Conservation (phyloP, 805 yeast genomes). For the Teunomyces lycoperdinae region DNA sequence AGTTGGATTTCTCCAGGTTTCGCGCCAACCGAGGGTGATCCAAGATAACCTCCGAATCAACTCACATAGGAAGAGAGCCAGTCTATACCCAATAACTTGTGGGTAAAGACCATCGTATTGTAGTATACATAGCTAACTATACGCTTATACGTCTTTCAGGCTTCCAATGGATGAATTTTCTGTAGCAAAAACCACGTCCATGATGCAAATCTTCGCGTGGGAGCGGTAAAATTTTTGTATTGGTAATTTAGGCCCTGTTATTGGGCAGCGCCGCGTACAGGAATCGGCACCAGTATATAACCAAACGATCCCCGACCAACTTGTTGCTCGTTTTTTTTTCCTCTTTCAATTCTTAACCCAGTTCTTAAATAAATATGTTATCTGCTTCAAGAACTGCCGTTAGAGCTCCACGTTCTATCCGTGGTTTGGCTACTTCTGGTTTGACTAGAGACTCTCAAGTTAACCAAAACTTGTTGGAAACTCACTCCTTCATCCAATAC, state of each 20-base stretch:
- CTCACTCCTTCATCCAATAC: conserved; percentile 85
- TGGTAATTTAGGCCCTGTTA: conserved; percentile 3
- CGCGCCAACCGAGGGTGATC: conserved; percentile 2
- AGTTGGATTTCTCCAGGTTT: conserved; percentile 13
- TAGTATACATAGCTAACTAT: background rate
- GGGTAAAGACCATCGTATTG: background rate
- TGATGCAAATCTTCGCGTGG: background rate
- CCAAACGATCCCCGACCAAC: conserved; percentile 6
- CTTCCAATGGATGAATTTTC: background rate
- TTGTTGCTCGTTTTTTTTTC: conserved; percentile 2
- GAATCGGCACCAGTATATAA: conserved; percentile 4
- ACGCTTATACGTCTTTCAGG: background rate
- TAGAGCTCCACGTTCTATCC: conserved; percentile 32
- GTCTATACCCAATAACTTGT: background rate
- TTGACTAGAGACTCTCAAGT: conserved; percentile 70
- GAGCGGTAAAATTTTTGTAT: conserved; percentile 1
- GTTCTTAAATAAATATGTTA: conserved; percentile 28
- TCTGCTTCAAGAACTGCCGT: conserved; percentile 40
- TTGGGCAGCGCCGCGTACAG: background rate
- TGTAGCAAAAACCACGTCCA: background rate
- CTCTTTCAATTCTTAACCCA: conserved; percentile 4
- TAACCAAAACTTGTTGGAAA: conserved; percentile 75
- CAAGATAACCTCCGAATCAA: conserved; percentile 2
- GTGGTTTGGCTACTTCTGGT: conserved; percentile 53
- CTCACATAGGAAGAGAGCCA: too few relatives aligned